Evolutionary conservation across 441 rosid species (phyloP).

Genomic region (Raphanus hybrid): DNA sequence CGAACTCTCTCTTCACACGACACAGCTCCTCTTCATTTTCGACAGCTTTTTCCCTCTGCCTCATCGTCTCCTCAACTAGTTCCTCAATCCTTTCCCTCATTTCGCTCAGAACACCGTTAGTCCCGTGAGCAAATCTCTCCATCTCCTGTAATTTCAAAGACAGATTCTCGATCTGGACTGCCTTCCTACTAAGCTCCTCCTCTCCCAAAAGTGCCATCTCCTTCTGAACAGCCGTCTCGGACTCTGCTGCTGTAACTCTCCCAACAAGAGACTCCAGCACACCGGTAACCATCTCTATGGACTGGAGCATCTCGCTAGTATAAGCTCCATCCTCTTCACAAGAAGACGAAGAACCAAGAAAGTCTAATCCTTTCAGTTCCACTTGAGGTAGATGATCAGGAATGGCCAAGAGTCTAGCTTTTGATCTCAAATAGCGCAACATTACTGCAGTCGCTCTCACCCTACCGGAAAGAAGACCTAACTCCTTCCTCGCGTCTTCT

Average conservation of each 20-base stretch:
- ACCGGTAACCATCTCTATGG: slow-evolving; percentile 70
- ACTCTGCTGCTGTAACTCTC: slow-evolving; percentile 83
- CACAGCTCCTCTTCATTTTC: slow-evolving; percentile 92
- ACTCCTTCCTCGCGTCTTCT: slow-evolving; percentile 69
- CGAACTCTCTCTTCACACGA: slow-evolving; percentile 91
- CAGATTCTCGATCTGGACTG: slow-evolving; percentile 75
- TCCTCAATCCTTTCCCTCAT: slow-evolving; percentile 88
- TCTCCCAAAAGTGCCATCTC: slow-evolving; percentile 74
- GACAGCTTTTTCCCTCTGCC: slow-evolving; percentile 79
- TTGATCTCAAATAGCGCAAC: slow-evolving; percentile 78
- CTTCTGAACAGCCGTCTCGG: slow-evolving; percentile 77
- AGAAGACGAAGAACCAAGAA: slow-evolving; percentile 53
- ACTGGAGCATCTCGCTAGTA: slow-evolving; percentile 71
- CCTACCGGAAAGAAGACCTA: slow-evolving; percentile 74
- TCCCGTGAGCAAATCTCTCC: slow-evolving; percentile 80
- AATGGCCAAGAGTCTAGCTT: slow-evolving; percentile 67
- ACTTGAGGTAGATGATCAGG: slow-evolving; percentile 67
- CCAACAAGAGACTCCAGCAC: slow-evolving; percentile 84
- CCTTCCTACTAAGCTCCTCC: slow-evolving; percentile 75
- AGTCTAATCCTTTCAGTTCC: slow-evolving; percentile 56
- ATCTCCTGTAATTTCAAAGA: slow-evolving; percentile 78
- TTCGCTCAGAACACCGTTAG: slow-evolving; percentile 70
- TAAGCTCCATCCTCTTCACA: slow-evolving; percentile 58
- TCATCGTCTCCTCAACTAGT: slow-evolving; percentile 89
- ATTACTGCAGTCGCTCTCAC: slow-evolving; percentile 64